Evolutionary conservation across 106 monocot genomes (phyloP).

Genomic region (Vanilla planifolia): DNA sequence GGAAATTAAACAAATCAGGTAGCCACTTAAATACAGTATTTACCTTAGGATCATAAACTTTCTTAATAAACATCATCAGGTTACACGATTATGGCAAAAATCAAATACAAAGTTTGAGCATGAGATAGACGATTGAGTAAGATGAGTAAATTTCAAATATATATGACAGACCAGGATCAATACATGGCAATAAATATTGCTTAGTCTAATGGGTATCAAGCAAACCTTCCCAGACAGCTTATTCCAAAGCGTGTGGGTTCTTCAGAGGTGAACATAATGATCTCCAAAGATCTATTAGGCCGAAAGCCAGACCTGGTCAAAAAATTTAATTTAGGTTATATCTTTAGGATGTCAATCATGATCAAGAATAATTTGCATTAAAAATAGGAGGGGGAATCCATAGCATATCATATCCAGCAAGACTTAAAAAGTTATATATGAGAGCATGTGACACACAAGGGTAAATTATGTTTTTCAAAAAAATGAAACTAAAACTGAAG

Average conservation of each 20-base stretch:
- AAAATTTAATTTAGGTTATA: neutral
- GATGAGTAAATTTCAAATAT: neutral
- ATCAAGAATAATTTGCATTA: neutral
- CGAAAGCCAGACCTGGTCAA: slow-evolving; percentile 70
- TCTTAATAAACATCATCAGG: neutral
- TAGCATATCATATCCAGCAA: neutral
- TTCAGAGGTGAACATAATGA: slow-evolving; percentile 95
- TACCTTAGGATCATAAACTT: neutral
- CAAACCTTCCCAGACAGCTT: slow-evolving; percentile 94
- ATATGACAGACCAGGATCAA: neutral
- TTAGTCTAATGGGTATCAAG: neutral
- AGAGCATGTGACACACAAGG: too few species aligned
- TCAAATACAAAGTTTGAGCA: neutral
- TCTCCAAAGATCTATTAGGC: slow-evolving; percentile 84
- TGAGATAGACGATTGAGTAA: neutral
- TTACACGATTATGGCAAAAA: neutral
- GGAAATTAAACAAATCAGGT: neutral
- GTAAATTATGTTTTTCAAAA: too few species aligned
- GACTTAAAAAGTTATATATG: neutral
- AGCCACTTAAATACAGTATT: neutral
- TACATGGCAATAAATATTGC: neutral
- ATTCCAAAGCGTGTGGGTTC: slow-evolving; percentile 99
- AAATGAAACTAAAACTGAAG: too few species aligned
- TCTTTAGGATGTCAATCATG: neutral
- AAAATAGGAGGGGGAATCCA: neutral